Conservation (phyloP, 2,329 filamentous ascomycete genomes). For the Fusarium phyllophilum region DNA sequence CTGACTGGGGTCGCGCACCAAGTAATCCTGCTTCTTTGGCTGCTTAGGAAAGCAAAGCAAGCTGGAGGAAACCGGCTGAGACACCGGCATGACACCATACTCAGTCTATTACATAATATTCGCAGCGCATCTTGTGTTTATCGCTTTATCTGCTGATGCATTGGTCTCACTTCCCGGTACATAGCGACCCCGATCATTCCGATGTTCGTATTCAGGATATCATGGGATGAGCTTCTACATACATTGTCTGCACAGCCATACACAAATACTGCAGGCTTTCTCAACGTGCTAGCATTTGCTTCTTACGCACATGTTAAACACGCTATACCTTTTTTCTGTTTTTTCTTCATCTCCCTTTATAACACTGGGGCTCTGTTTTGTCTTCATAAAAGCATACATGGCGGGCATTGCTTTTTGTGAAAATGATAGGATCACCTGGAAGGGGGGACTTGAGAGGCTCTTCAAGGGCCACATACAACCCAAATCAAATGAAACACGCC, state of each 20-base stretch:
- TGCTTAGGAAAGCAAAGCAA: constrained; percentile 34
- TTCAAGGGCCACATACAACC: constrained; percentile 1
- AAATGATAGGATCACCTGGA: neutral
- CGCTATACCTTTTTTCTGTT: constrained; percentile 1
- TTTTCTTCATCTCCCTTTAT: constrained; percentile 14
- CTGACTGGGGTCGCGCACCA: constrained; percentile 55
- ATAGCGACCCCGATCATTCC: neutral
- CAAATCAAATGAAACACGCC: constrained; percentile 1
- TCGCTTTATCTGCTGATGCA: constrained; percentile 3
- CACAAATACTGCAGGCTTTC: neutral
- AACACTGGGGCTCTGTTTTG: constrained; percentile 17
- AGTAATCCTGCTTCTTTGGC: constrained; percentile 41
- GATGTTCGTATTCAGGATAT: neutral
- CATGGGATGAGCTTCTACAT: neutral
- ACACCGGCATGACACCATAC: constrained; percentile 12
- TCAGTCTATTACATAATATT: constrained; percentile 34
- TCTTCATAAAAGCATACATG: constrained; percentile 16
- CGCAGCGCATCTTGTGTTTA: constrained; percentile 32
- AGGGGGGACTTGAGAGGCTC: neutral
- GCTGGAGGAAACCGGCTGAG: constrained; percentile 22
- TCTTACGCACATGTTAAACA: constrained; percentile 1
- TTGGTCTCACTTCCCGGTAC: constrained; percentile 4
- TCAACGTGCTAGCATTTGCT: neutral
- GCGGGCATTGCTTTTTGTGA: constrained; percentile 13
- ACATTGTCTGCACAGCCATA: constrained; percentile 11